Percentiles rank a stretch among this genome's conserved stretches.
These are phyloP conservation scores for Exophiala bonariae DNA, from an alignment of 2,329 filamentous ascomycete species.

Conservation along the genomic window DNA sequence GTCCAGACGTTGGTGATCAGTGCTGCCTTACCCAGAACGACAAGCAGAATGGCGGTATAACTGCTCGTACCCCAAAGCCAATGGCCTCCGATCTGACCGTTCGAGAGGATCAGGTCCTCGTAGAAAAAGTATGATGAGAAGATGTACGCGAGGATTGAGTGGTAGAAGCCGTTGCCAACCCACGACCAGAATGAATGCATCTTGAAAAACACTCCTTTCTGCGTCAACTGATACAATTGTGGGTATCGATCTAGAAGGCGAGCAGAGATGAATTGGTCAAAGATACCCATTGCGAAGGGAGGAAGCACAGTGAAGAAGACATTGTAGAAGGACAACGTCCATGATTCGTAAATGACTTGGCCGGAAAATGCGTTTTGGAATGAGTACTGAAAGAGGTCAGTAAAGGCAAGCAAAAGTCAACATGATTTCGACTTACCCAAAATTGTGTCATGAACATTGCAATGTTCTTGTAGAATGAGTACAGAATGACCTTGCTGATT, in stretches of 20 bases:
- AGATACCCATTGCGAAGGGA: conserved; percentile 90
- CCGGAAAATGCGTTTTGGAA: conserved; percentile 99
- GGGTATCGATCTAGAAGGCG: conserved; percentile 92
- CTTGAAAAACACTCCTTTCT: conserved; percentile 91
- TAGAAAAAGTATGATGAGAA: conserved; percentile 79
- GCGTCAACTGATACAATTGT: conserved; percentile 89
- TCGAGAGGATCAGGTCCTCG: conserved; percentile 72
- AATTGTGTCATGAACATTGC: conserved; percentile 99
- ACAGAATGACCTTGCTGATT: conserved; percentile 93
- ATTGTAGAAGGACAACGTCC: conserved; percentile 99
- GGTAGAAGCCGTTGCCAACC: conserved; percentile 93
- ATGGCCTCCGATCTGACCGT: conserved; percentile 83
- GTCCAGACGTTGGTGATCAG: conserved; percentile 98
- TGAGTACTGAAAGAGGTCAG: conserved; percentile 64
- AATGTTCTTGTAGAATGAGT: conserved; percentile 99
- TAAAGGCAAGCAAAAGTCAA: background rate
- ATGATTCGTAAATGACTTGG: conserved; percentile 97
- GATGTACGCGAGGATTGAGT: conserved; percentile 90
- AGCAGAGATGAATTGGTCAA: conserved; percentile 96
- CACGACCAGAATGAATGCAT: conserved; percentile 90
- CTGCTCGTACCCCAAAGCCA: conserved; percentile 98
- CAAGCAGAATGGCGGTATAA: conserved; percentile 90
- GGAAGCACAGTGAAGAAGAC: conserved; percentile 95
- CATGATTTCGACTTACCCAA: conserved; percentile 65
- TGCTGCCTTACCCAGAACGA: conserved; percentile 90